Conservation (phyloP, 305 asterid genomes). For the Nicotiana rustica region DNA sequence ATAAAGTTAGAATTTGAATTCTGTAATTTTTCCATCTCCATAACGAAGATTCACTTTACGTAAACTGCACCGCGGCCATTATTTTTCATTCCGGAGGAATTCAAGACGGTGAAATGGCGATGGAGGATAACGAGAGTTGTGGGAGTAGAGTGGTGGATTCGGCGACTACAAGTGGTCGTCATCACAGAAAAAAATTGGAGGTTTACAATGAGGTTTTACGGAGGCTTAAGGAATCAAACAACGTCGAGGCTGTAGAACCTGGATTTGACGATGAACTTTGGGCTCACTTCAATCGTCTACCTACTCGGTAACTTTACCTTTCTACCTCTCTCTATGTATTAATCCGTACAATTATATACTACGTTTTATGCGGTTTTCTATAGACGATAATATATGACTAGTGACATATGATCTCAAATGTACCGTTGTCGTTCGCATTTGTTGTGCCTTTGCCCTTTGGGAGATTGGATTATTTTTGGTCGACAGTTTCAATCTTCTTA, state of each 20-base stretch:
- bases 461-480: slow-evolving; percentile 14
- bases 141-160: too few relatives aligned
- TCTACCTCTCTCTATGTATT: neutral
- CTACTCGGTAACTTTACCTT: slow-evolving; percentile 56
- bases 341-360: neutral
- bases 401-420: neutral
- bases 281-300: too few relatives aligned
- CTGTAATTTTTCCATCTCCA: neutral
- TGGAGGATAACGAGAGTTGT: too few relatives aligned
- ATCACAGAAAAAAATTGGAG: too few relatives aligned
- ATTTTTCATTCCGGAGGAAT: too few relatives aligned
- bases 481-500: neutral
- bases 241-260: too few relatives aligned
- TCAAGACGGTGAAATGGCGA: too few relatives aligned
- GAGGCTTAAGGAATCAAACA: too few relatives aligned
- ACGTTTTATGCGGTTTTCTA: neutral
- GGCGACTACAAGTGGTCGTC: too few relatives aligned
- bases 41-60: slow-evolving; percentile 26
- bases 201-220: too few relatives aligned
- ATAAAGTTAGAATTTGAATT: neutral
- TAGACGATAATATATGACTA: neutral
- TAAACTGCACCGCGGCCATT: slow-evolving; percentile 7
- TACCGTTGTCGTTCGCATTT: neutral
- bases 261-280: too few relatives aligned
- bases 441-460: neutral